Evolutionary conservation across 768 basidiomycete species (phyloP).

Genomic region (Daedaleopsis sinensis): DNA sequence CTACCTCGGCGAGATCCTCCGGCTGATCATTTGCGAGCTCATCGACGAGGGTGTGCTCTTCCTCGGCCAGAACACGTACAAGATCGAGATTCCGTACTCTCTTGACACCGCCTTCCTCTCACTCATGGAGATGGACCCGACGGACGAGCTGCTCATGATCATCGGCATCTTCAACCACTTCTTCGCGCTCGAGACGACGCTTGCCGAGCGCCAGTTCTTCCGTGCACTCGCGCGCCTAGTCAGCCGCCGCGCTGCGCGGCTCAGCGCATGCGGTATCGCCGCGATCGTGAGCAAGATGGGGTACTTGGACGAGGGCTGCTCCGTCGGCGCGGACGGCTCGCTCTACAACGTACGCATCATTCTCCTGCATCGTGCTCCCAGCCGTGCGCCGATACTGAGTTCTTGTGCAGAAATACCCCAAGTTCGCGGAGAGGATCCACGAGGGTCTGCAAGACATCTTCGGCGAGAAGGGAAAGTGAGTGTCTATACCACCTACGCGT

Average conservation of each 20-base stretch:
- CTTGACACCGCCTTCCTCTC: slow-evolving; percentile 98
- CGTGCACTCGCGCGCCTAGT: slow-evolving; percentile 88
- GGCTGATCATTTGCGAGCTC: slow-evolving; percentile 93
- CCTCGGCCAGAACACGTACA: slow-evolving; percentile 98
- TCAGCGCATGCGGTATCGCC: slow-evolving; percentile 95
- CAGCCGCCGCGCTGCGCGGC: slow-evolving; percentile 84
- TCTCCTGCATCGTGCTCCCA: neutral
- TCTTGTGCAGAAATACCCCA: slow-evolving; percentile 85
- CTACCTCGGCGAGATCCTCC: slow-evolving; percentile 94
- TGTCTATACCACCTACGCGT: slow-evolving; percentile 15
- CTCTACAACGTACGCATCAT: slow-evolving; percentile 78
- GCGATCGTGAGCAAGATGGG: slow-evolving; percentile 96
- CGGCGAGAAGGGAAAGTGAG: slow-evolving; percentile 91
- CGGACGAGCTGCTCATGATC: slow-evolving; percentile 95
- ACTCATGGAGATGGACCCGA: slow-evolving; percentile 95
- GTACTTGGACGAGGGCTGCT: slow-evolving; percentile 87
- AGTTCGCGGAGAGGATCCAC: slow-evolving; percentile 91
- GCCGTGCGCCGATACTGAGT: neutral
- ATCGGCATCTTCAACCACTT: slow-evolving; percentile 98
- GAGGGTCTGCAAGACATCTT: slow-evolving; percentile 94
- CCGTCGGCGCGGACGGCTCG: slow-evolving; percentile 92
- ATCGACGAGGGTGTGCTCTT: slow-evolving; percentile 97
- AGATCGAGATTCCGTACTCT: slow-evolving; percentile 89
- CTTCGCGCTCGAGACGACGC: slow-evolving; percentile 94
- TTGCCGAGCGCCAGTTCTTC: slow-evolving; percentile 98